phyloP scores from a whole-genome alignment of 345 rosid genomes.

The Atalantia buxifolia region DNA sequence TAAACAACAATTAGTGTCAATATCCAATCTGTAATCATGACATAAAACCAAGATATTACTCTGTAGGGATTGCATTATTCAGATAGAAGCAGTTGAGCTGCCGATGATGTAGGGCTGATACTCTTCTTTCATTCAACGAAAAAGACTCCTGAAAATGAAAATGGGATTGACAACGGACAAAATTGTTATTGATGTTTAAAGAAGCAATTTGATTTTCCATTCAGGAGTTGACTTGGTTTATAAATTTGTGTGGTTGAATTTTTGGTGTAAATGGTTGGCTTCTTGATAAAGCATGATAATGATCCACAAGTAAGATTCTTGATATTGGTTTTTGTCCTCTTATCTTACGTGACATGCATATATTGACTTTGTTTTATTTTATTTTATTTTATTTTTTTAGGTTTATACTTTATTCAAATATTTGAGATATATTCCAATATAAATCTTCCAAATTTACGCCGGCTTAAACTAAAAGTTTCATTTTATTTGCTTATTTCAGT shows the following conservation, averaged over 20 bases:
- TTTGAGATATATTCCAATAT: too few relatives aligned
- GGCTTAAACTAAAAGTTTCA: too few relatives aligned
- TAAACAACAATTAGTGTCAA: background rate
- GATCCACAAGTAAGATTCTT: too few relatives aligned
- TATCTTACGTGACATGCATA: too few relatives aligned
- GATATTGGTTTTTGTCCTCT: too few relatives aligned
- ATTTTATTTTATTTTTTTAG: too few relatives aligned
- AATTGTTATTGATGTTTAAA: background rate
- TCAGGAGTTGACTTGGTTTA: background rate
- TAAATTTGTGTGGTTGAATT: background rate
- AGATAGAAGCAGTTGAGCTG: conserved; percentile 4
- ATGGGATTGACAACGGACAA: background rate
- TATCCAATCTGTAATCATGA: background rate
- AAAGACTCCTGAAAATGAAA: background rate
- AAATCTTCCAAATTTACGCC: too few relatives aligned
- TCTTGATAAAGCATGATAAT: background rate
- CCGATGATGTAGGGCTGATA: background rate
- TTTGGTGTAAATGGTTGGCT: background rate
- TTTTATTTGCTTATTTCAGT: too few relatives aligned
- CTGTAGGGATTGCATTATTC: background rate
- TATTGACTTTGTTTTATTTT: too few relatives aligned
- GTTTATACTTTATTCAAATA: too few relatives aligned
- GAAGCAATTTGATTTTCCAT: background rate
- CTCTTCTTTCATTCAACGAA: background rate
- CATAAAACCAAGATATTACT: background rate